A percentile compares a stretch with the other conserved stretches of the same genome.
phyloP scores from a whole-genome alignment of 2,329 filamentous ascomycete species.

The Zopfia rhizophila region DNA sequence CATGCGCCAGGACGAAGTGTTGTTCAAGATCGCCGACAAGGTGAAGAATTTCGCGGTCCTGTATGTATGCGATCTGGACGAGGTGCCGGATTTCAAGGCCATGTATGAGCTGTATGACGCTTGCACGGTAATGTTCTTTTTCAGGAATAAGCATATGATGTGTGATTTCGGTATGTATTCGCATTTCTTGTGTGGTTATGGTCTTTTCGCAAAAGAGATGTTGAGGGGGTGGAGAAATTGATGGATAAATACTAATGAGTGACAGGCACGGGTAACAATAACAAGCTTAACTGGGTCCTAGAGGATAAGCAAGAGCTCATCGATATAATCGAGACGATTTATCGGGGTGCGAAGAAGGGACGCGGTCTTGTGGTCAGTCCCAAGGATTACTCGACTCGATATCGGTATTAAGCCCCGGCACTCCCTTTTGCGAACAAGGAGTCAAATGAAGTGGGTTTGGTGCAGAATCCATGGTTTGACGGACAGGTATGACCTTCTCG shows the following conservation, averaged over 20 bases:
- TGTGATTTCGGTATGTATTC: constrained; percentile 75
- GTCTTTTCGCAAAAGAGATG: no score
- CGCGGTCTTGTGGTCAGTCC: constrained; percentile 95
- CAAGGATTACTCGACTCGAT: constrained; percentile 80
- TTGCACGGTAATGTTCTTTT: constrained; percentile 97
- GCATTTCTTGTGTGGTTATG: no score
- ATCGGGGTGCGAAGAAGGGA: constrained; percentile 98
- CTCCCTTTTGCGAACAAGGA: no score
- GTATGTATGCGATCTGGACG: constrained; percentile 87
- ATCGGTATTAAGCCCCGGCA: constrained; percentile 70
- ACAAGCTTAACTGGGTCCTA: constrained; percentile 95
- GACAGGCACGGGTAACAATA: constrained; percentile 89
- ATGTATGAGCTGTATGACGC: constrained; percentile 95
- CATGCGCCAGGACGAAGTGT: constrained; percentile 89
- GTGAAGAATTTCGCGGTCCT: constrained; percentile 95
- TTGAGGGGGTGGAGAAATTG: no score
- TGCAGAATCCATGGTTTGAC: no score
- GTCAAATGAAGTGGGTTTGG: no score
- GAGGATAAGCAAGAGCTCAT: constrained; percentile 99
- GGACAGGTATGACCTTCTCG: no score
- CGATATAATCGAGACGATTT: constrained; percentile 98
- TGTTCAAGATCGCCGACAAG: constrained; percentile 91
- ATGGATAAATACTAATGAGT: background rate
- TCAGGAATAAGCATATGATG: constrained; percentile 99
- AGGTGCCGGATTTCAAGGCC: constrained; percentile 75